Conservation (phyloP, 345 rosid species). For the Carallia brachiata region DNA sequence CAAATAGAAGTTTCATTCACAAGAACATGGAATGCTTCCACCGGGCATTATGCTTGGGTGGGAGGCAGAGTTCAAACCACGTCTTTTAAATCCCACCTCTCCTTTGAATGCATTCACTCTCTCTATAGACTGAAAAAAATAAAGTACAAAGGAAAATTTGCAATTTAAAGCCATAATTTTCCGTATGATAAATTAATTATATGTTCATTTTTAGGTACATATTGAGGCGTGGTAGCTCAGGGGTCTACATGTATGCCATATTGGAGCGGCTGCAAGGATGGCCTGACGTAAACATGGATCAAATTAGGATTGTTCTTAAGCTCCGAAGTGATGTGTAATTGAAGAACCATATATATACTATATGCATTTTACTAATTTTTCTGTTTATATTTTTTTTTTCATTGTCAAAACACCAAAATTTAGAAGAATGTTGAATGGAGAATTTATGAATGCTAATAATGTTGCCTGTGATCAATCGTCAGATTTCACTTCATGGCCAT, state of each 20-base stretch:
- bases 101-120: too few species aligned
- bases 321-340: conserved; percentile 45
- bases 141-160: not conserved
- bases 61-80: too few species aligned
- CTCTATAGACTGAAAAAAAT: too few species aligned
- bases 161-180: not conserved
- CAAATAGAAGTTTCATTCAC: conserved; percentile 58
- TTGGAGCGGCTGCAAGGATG: conserved; percentile 63
- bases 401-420: not conserved
- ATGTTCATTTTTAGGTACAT: conserved; percentile 43
- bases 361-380: too few species aligned
- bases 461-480: conserved; percentile 1
- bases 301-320: conserved; percentile 71
- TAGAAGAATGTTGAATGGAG: not conserved
- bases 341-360: too few species aligned
- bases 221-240: conserved; percentile 56
- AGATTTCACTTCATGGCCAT: conserved; percentile 82
- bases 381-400: not conserved
- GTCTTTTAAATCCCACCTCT: too few species aligned
- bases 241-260: conserved; percentile 67
- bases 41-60: not conserved
- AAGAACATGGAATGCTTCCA: conserved; percentile 43
- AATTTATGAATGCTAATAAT: not conserved
- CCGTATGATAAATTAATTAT: too few species aligned
- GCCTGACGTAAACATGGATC: conserved; percentile 80